Evolutionary conservation across 179 eudicot genomes (phyloP), one percentile per base, ranked within the genome.

Genomic region (Beta macrorhiza): DNA sequence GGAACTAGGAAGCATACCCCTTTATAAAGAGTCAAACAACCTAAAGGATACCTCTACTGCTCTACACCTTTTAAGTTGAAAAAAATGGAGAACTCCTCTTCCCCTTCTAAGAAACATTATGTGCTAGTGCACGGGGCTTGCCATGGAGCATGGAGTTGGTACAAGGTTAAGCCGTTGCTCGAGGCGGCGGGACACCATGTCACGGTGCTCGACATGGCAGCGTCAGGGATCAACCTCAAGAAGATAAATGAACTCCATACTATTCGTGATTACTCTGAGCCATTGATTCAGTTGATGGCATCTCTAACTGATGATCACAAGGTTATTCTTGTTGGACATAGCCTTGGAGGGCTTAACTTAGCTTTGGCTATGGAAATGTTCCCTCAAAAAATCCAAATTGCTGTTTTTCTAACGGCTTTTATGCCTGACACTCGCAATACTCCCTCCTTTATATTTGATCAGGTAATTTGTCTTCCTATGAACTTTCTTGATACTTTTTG

Each of bases 141-240:
- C 79, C 92, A 87, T n/a, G 91, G 91, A 61, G 85, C 89, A 52
- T 85, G 85, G 85, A 45, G 75, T 51, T 85, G 87, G 87, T 85
- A 82, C 83, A 85, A 85, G 83, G 51, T 85, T 5, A 76, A 72
- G 61, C 78, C 78, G 14, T 44, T 85, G 1, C 83, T 85, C 0
- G 81, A 76, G 78, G 62, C 55, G 32, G 67, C 72, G 0, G 85
- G 85, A 4, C 82, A 83, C 47, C 56, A 14, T 64, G 85, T 83
- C 29, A 83, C 80, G 2, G 69, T 79, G 7, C 63, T 83, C 3
- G 85, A 79, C 77, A 74, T 83, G 82, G 77, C 83, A n/a, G 92
- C 92, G 76, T 89, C 89, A 3, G 82, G 90, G 79, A 72, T 87
- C 52, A 74, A 82, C 65, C 71, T n/a, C 55, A 79, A 68, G 78